These are phyloP conservation scores for Friedmanniomyces endolithicus DNA, from an alignment of 495 filamentous ascomycete genomes.

Conservation along the genomic window DNA sequence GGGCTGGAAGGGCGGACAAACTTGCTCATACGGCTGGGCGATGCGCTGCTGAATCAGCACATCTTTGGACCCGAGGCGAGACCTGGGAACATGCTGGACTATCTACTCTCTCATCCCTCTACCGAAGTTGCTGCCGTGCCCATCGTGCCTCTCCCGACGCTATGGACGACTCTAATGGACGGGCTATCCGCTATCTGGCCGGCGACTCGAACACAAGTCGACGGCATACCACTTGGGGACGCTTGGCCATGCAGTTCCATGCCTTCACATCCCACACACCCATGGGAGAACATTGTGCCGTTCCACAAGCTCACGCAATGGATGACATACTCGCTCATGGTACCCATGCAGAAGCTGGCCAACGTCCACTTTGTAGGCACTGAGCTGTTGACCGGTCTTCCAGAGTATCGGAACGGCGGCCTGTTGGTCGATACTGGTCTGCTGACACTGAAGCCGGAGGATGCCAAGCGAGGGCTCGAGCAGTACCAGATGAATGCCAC, in stretches of 20 bases:
- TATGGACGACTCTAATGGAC: slow-evolving; percentile 84
- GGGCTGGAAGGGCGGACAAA: slow-evolving; percentile 79
- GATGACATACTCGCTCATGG: slow-evolving; percentile 81
- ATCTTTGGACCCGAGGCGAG: slow-evolving; percentile 76
- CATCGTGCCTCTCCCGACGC: slow-evolving; percentile 76
- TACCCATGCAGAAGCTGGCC: slow-evolving; percentile 69
- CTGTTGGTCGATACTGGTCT: slow-evolving; percentile 74
- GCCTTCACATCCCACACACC: slow-evolving; percentile 59
- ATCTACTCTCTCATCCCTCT: slow-evolving; percentile 79
- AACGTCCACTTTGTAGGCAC: slow-evolving; percentile 64
- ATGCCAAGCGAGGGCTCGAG: slow-evolving; percentile 52
- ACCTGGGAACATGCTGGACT: slow-evolving; percentile 93
- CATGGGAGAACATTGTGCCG: slow-evolving; percentile 90
- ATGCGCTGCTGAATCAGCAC: slow-evolving; percentile 67
- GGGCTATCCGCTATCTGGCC: slow-evolving; percentile 86
- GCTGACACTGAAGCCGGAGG: slow-evolving; percentile 55
- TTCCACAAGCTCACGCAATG: slow-evolving; percentile 90
- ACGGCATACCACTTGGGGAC: slow-evolving; percentile 80
- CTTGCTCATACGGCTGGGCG: slow-evolving; percentile 61
- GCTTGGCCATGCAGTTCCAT: slow-evolving; percentile 85
- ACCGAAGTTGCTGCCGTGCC: slow-evolving; percentile 78
- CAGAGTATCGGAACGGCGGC: slow-evolving; percentile 82
- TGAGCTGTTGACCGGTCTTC: slow-evolving; percentile 68
- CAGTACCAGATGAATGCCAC: slow-evolving; percentile 62
- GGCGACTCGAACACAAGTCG: slow-evolving; percentile 70